Evolutionary conservation across 371 early-diverging fungal genomes (phyloP).

Genomic region (Nematocida sp.): DNA sequence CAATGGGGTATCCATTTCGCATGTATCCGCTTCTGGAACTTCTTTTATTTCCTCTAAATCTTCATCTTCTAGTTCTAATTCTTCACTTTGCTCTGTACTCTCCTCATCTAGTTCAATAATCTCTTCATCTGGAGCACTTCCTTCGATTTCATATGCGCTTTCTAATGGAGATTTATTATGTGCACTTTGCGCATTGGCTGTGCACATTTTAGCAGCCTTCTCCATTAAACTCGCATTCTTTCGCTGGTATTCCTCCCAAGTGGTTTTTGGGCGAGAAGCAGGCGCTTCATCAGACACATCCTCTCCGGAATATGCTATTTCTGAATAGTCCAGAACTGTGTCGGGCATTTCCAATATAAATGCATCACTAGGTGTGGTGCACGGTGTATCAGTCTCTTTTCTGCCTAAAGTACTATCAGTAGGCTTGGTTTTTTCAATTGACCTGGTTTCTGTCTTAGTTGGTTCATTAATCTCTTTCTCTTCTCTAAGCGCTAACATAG

Average conservation of each 20-base stretch:
- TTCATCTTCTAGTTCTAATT: slow-evolving; percentile 1
- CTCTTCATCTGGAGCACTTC: background rate
- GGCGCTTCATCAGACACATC: background rate
- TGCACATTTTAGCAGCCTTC: background rate
- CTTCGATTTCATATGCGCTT: background rate
- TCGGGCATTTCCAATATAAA: background rate
- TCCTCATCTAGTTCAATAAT: background rate
- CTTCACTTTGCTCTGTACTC: background rate
- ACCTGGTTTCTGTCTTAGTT: too few relatives aligned
- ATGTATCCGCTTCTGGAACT: too few relatives aligned
- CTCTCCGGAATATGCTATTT: background rate
- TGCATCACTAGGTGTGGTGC: background rate
- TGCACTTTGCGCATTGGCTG: background rate
- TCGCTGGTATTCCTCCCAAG: background rate
- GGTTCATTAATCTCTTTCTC: background rate
- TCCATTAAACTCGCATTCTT: background rate
- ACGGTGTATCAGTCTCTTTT: background rate
- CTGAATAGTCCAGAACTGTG: background rate
- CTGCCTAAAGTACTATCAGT: background rate
- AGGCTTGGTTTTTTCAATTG: background rate
- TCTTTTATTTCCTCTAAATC: background rate
- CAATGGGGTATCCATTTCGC: background rate
- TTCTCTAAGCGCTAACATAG: background rate
- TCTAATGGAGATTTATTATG: background rate
- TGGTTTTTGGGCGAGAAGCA: background rate